Base-by-base conservation (phyloP, 2,329 filamentous ascomycete genomes). In the Nemania sp. region DNA sequence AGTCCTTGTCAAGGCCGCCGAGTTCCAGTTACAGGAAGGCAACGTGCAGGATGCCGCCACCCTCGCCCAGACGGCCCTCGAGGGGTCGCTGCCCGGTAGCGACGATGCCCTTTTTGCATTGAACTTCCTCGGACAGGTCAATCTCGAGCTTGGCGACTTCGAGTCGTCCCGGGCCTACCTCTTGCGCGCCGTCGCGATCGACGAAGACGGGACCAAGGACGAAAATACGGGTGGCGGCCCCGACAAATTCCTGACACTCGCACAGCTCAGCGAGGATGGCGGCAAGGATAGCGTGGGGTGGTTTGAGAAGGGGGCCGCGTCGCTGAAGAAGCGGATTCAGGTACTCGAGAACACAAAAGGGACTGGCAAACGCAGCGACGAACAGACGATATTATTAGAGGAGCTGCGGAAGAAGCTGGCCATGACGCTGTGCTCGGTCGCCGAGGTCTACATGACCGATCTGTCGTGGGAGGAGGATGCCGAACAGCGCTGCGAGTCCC, bases 381-480 rank as follows among this genome's bases (percentile, higher is more conserved):
- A 74, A 60, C 74, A 67, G 62, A 71, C 75, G 53, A 67, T 73
- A 21, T 63, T 78, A 21, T 70, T 87, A 42, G 83, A 88, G 29
- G 90, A 85, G 75, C 91, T 91, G 80, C 89, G 89, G 74, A 81
- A 83, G 66, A 95, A 95, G 76, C 82, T 98, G 37, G 91, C 92
- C 2, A 92, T 92, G 68, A 91, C 93, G n/a, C 83, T 99, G 37
- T 99, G 96, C 76, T 92, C 91, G 29, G 91, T 98, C 62, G 88
- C 91, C 6, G 95, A 99, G 79, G 92, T 99, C 51, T 99, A 97
- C 81, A 99, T 99, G 95, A 99, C 95, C 11, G 95, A 99, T 79
- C 79, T 98, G 69, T 95, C 90, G 70, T 95, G 85, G 91, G 93
- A 97, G 77, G 87, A 88, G 54, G 92, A 97, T 72, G 95, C 94